Base-by-base conservation (phyloP, 2,329 filamentous ascomycete species). In the Neofusicoccum laricinum region DNA sequence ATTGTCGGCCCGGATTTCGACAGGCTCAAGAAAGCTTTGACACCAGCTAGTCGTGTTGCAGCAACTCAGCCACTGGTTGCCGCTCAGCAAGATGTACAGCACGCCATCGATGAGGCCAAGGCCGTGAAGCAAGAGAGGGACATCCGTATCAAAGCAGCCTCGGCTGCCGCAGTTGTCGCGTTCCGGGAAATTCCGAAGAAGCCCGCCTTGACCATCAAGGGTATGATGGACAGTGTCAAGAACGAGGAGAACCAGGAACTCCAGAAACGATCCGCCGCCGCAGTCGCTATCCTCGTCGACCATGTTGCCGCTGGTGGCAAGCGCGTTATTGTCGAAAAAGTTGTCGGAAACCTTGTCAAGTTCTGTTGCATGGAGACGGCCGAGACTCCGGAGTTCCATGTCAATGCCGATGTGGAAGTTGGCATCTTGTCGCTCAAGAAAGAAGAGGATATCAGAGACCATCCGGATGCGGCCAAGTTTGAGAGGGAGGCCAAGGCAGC, bases 361-460 rank as follows among this genome's bases (percentile, higher is more conserved):
- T 99, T 97, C 78, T 97, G 93, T 68, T 99, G 95, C 73, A 92
- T 97, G 72, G 95, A 99, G 75, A 96, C 96, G 1, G 94, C 95
- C 0, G 96, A 99, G 76, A 99, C 96, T 0, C 95, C 95, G 0
- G 95, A 98, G 72, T 98, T 98, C 75, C 87, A 89, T 4, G 89
- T 91, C 32, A 95, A 98, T 71, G 90, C 90, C 1, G 76, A 82
- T 48, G 89, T 96, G 72, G 90, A 89, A 50, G 88, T 88, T 68
- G 89, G 90, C 14, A 95, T 99, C 64, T 80, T 99, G 15, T 98
- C 95, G 0, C 88, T 99, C 76, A 92, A 94, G 70, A 99, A 99
- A 78, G 95, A 99, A 74, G 95, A 99, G 77, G 95, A 99, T 72
- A 86, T 95, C 49, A 89, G 93, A 68, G 95, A 99, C 70, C 93